These are phyloP conservation scores for Podila minutissima DNA, from an alignment of 192 early-diverging fungal species.

Conservation along the genomic window DNA sequence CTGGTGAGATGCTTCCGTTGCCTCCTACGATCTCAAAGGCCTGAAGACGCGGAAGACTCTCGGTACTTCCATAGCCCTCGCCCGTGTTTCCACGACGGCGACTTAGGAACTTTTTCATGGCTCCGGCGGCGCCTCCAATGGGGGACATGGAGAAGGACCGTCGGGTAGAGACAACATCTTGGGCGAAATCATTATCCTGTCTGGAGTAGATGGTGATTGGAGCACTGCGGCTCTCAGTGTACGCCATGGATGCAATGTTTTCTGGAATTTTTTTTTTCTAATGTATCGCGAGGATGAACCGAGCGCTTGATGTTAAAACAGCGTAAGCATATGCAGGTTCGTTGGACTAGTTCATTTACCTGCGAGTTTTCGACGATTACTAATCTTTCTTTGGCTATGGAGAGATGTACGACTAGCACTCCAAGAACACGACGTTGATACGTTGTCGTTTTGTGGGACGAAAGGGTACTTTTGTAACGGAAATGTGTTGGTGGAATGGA, in stretches of 20 bases:
- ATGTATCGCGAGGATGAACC: background rate
- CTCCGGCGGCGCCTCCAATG: background rate
- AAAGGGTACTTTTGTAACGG: too few relatives aligned
- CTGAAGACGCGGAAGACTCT: background rate
- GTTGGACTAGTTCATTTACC: too few relatives aligned
- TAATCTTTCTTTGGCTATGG: too few relatives aligned
- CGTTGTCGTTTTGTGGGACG: too few relatives aligned
- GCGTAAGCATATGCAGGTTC: too few relatives aligned
- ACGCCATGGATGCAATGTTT: background rate
- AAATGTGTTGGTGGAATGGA: too few relatives aligned
- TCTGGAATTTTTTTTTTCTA: background rate
- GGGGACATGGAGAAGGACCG: background rate
- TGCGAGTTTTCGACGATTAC: too few relatives aligned
- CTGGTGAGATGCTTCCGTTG: background rate
- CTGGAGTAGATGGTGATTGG: background rate
- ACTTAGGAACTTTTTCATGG: background rate
- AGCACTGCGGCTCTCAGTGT: background rate
- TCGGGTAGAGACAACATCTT: background rate
- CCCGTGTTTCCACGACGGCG: background rate
- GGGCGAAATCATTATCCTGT: background rate
- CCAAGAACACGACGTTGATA: too few relatives aligned
- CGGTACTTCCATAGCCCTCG: background rate
- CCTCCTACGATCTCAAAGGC: conserved; percentile 5
- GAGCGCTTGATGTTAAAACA: too few relatives aligned
- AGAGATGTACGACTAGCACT: too few relatives aligned